Percentiles rank a stretch among this genome's conserved stretches.
These are phyloP conservation scores for Suhomyces sp. DNA, from an alignment of 805 yeast genomes.

Conservation along the genomic window DNA sequence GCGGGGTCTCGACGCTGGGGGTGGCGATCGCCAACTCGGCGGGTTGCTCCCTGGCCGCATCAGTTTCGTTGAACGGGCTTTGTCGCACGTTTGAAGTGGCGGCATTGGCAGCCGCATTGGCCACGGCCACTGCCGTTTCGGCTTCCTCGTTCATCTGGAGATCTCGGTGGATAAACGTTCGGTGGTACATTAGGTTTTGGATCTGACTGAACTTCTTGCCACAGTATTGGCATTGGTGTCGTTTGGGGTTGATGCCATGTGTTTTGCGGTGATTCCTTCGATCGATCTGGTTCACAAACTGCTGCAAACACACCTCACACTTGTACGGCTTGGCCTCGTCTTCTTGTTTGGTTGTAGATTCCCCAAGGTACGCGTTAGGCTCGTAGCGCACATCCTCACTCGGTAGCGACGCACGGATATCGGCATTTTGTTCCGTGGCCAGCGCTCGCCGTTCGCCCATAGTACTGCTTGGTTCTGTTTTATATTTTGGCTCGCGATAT, in stretches of 20 bases:
- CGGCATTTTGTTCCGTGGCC: neutral
- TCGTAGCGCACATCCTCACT: neutral
- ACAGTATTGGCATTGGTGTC: slow-evolving; percentile 8
- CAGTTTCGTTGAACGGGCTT: neutral
- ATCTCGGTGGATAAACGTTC: slow-evolving; percentile 8
- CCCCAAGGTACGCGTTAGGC: neutral
- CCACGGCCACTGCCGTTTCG: neutral
- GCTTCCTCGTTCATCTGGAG: slow-evolving; percentile 5
- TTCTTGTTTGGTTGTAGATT: neutral
- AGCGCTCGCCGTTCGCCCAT: neutral
- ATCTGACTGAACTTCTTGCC: slow-evolving; percentile 11
- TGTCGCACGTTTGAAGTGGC: neutral
- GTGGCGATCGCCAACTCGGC: neutral
- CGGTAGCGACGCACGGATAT: neutral
- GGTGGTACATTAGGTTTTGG: slow-evolving; percentile 11
- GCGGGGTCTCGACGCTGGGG: neutral
- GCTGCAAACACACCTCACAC: slow-evolving; percentile 3
- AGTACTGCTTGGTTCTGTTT: neutral
- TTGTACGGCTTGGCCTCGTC: neutral
- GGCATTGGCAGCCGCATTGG: slow-evolving; percentile 1
- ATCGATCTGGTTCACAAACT: slow-evolving; percentile 8
- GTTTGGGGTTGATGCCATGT: slow-evolving; percentile 9
- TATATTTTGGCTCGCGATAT: neutral
- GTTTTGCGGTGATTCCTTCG: slow-evolving; percentile 10
- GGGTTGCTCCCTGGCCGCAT: neutral